Conservation (phyloP, 177 flowering plant species). For the Telopea speciosissima region DNA sequence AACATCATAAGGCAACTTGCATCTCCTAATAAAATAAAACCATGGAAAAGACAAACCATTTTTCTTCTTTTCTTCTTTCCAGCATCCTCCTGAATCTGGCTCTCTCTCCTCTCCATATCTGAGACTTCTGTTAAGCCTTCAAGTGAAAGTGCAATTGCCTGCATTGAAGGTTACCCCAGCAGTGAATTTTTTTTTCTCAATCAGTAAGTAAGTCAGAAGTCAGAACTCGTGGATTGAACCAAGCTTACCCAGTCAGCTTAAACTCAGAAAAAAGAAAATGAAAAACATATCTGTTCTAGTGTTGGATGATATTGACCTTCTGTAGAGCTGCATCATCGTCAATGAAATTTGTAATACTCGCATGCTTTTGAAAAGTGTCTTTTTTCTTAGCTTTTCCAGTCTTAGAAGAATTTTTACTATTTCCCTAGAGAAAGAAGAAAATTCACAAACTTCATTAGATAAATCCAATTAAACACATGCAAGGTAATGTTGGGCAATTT, state of each 20-base stretch:
- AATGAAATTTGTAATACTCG: conserved; percentile 23
- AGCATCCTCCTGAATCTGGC: conserved; percentile 23
- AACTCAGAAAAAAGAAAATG: neutral
- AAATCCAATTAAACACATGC: neutral
- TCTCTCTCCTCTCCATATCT: conserved; percentile 16
- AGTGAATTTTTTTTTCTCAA: neutral
- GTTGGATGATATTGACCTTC: conserved; percentile 35
- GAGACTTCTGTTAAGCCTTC: conserved; percentile 31
- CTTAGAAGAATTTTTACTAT: conserved; percentile 20
- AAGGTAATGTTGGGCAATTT: neutral
- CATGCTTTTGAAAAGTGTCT: conserved; percentile 18
- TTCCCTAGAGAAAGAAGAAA: conserved; percentile 25
- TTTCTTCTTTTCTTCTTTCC: conserved; percentile 46
- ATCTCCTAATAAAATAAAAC: conserved; percentile 1
- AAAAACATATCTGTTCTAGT: neutral
- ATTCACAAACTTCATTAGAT: neutral
- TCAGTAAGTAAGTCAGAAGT: neutral
- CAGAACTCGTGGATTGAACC: neutral
- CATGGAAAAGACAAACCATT: conserved; percentile 25
- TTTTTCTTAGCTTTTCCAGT: conserved; percentile 30
- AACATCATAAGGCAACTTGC: neutral
- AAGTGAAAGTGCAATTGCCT: conserved; percentile 87
- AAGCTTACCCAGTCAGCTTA: neutral
- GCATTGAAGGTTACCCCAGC: conserved; percentile 5
- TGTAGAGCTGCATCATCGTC: conserved; percentile 57